phyloP scores from a whole-genome alignment of 75 land plant species.

The Ceratopteris richardii region DNA sequence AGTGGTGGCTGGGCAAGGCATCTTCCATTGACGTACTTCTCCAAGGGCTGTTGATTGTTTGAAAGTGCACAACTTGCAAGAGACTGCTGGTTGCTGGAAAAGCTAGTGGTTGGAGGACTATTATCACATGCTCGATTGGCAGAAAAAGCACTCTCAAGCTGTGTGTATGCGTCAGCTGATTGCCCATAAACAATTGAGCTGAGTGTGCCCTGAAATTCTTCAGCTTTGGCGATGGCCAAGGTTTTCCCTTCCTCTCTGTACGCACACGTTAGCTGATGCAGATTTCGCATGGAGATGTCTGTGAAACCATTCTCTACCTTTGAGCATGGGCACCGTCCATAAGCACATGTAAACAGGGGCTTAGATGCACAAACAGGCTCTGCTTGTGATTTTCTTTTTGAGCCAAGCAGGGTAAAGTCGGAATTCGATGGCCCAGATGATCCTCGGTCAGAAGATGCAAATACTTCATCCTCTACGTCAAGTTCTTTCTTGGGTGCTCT shows the following conservation, averaged over 20 bases:
- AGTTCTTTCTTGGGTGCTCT: neutral
- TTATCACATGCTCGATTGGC: too few relatives aligned
- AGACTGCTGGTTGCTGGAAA: too few relatives aligned
- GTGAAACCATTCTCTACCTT: conserved; percentile 10
- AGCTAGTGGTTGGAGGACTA: too few relatives aligned
- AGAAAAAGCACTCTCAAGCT: too few relatives aligned
- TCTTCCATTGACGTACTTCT: too few relatives aligned
- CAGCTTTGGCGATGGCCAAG: neutral
- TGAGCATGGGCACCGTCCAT: conserved; percentile 14
- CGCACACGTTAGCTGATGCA: conserved; percentile 13
- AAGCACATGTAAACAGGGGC: conserved; percentile 11
- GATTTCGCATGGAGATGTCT: conserved; percentile 13
- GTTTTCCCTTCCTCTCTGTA: conserved; percentile 9
- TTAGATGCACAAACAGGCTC: conserved; percentile 1
- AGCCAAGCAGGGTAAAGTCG: neutral
- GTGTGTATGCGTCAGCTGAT: too few relatives aligned
- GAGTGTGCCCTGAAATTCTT: neutral
- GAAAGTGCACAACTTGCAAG: too few relatives aligned
- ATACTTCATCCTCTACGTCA: conserved; percentile 7
- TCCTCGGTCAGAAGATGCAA: neutral
- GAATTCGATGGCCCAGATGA: neutral
- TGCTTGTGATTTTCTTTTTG: conserved; percentile 13
- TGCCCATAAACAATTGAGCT: conserved; percentile 3
- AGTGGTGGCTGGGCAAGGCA: too few relatives aligned
- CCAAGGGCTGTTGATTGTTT: too few relatives aligned